Percentiles rank a stretch among this genome's conserved stretches.
Conservation (phyloP, 208 protist species). For the Novymonas esmeraldas region DNA sequence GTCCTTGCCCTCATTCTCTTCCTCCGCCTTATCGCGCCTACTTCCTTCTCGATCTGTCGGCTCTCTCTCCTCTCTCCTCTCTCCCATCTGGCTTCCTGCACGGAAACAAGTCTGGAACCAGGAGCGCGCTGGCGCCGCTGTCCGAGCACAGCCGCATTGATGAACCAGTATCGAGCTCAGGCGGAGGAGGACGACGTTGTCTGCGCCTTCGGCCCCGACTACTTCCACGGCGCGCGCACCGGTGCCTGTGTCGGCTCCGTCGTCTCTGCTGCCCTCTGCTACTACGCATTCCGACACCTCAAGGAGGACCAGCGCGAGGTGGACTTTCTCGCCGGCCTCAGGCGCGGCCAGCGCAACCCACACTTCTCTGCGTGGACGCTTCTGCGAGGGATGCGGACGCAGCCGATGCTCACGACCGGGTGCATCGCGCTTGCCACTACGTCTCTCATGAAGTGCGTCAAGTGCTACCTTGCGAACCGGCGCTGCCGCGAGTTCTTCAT, state of each 20-base stretch:
- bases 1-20: no score
- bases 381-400: slow-evolving; percentile 59
- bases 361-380: slow-evolving; percentile 57
- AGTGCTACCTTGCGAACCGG: slow-evolving; percentile 66
- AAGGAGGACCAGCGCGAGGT: slow-evolving; percentile 53
- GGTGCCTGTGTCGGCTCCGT: slow-evolving; percentile 54
- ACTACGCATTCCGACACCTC: slow-evolving; percentile 49
- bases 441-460: slow-evolving; percentile 61
- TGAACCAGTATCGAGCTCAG: slow-evolving; percentile 34
- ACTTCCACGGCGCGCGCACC: slow-evolving; percentile 67
- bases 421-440: slow-evolving; percentile 66
- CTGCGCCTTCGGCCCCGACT: slow-evolving; percentile 78
- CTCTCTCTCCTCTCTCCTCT: no score
- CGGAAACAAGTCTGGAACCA: no score
- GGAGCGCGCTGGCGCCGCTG: no score
- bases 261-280: slow-evolving; percentile 36
- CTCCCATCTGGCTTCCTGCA: no score
- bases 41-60: no score
- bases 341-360: slow-evolving; percentile 32
- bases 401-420: slow-evolving; percentile 78
- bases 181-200: slow-evolving; percentile 73
- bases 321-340: slow-evolving; percentile 42
- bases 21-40: no score
- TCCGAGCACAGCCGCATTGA: background rate
- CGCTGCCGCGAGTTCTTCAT: slow-evolving; percentile 78